phyloP scores from a whole-genome alignment of 257 asterid species.

The Eustoma russellianum region DNA sequence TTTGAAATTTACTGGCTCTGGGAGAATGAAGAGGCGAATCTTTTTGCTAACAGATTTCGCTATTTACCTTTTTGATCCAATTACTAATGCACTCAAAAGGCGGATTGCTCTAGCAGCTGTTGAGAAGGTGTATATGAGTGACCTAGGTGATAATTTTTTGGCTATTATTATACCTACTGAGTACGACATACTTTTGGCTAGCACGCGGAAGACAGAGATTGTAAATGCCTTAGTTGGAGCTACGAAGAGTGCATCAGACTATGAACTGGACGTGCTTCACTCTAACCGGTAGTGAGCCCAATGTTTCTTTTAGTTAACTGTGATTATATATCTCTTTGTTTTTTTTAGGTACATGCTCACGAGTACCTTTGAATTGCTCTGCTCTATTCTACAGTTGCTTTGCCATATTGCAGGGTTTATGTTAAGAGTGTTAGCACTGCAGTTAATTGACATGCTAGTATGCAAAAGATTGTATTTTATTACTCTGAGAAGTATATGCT shows the following conservation, averaged over 20 bases:
- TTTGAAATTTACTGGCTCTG: constrained; percentile 75
- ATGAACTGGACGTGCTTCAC: constrained; percentile 68
- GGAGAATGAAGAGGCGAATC: constrained; percentile 75
- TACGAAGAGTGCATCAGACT: constrained; percentile 78
- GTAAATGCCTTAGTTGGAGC: constrained; percentile 61
- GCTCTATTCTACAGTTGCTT: too few relatives aligned
- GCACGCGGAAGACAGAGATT: constrained; percentile 81
- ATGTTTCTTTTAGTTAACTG: too few relatives aligned
- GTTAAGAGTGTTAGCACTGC: too few relatives aligned
- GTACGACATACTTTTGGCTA: constrained; percentile 83
- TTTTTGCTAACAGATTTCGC: constrained; percentile 85
- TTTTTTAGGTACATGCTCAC: too few relatives aligned
- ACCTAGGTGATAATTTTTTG: constrained; percentile 70
- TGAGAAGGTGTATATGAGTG: constrained; percentile 81
- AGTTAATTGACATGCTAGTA: too few relatives aligned
- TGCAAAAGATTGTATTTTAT: too few relatives aligned
- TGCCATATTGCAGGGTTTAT: too few relatives aligned
- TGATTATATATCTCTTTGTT: too few relatives aligned
- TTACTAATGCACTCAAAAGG: constrained; percentile 63
- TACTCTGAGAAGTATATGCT: too few relatives aligned
- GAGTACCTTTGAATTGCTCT: too few relatives aligned
- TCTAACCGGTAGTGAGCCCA: constrained; percentile 41
- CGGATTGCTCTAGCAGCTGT: constrained; percentile 95
- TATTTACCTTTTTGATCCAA: constrained; percentile 72
- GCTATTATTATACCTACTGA: constrained; percentile 83